Evolutionary conservation across 371 early-diverging fungal genomes (phyloP).

Genomic region (Choanephora cucurbitarum): DNA sequence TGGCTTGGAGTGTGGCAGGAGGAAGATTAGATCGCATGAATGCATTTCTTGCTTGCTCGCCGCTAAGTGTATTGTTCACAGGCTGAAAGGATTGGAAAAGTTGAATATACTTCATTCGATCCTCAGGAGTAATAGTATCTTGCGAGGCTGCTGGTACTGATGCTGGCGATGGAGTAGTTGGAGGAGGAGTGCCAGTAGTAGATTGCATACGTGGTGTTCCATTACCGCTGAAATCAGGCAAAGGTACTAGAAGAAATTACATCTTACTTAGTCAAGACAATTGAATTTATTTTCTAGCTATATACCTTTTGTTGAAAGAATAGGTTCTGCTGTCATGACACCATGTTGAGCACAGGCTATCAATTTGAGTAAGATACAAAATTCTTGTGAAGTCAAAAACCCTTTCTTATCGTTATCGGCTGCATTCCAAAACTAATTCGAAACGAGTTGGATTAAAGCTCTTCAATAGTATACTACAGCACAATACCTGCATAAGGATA

Average conservation of each 20-base stretch:
- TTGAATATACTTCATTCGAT: constrained; percentile 66
- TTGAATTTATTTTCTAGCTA: no score
- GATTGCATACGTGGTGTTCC: constrained; percentile 2
- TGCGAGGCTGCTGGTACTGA: no score
- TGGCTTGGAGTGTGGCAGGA: constrained; percentile 45
- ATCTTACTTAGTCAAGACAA: no score
- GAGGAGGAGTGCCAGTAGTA: constrained; percentile 10
- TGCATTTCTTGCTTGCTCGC: constrained; percentile 50
- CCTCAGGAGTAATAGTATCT: constrained; percentile 55
- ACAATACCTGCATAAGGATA: constrained; percentile 72
- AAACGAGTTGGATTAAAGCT: no score
- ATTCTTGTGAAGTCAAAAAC: constrained; percentile 69
- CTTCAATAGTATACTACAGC: no score
- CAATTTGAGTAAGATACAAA: constrained; percentile 81
- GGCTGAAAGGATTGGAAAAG: constrained; percentile 73
- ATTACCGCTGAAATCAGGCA: constrained; percentile 59
- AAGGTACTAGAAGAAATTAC: constrained; percentile 31
- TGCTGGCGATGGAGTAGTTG: no score
- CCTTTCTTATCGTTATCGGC: constrained; percentile 81
- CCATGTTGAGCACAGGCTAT: constrained; percentile 88
- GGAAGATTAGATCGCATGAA: constrained; percentile 57
- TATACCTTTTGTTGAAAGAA: constrained; percentile 43
- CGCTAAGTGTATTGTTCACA: constrained; percentile 65
- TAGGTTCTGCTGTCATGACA: constrained; percentile 36
- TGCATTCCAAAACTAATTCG: constrained; percentile 82